A percentile compares a stretch with the other conserved stretches of the same genome.
Conservation (phyloP, 306 rosid species). For the Erythrophleum fordii region DNA sequence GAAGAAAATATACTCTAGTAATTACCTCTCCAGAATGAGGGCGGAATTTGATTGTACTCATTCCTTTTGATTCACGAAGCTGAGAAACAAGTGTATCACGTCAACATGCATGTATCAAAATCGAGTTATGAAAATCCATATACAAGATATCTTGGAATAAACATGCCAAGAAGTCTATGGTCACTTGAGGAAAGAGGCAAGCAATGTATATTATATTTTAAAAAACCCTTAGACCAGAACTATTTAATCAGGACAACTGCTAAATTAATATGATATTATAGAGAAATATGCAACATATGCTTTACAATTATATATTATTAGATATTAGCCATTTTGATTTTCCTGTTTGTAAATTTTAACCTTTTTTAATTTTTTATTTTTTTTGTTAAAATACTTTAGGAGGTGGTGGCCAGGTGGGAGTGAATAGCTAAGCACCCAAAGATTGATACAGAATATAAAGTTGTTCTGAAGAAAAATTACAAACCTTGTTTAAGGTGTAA, state of each 20-base stretch:
- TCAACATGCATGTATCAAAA: slow-evolving; percentile 36
- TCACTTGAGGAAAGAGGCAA: slow-evolving; percentile 21
- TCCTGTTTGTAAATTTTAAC: neutral
- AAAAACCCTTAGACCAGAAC: neutral
- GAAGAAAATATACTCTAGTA: slow-evolving; percentile 23
- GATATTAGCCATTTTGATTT: neutral
- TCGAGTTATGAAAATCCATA: neutral
- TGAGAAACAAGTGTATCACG: slow-evolving; percentile 44
- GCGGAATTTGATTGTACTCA: slow-evolving; percentile 83
- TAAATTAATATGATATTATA: neutral
- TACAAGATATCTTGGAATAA: slow-evolving; percentile 1
- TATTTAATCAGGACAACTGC: neutral
- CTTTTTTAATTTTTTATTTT: neutral
- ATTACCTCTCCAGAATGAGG: slow-evolving; percentile 91
- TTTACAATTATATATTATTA: neutral
- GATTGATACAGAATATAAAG: neutral
- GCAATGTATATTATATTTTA: neutral
- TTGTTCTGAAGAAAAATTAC: slow-evolving; percentile 11
- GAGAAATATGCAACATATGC: slow-evolving; percentile 18
- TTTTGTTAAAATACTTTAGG: neutral
- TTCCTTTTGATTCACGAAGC: slow-evolving; percentile 89
- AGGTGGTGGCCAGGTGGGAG: neutral
- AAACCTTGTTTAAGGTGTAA: slow-evolving; percentile 73
- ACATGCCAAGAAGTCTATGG: neutral
- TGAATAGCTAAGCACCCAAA: slow-evolving; percentile 4